These are phyloP conservation scores for Ascochyta clinopodiicola DNA, from an alignment of 2,329 filamentous ascomycete genomes.

Conservation along the genomic window DNA sequence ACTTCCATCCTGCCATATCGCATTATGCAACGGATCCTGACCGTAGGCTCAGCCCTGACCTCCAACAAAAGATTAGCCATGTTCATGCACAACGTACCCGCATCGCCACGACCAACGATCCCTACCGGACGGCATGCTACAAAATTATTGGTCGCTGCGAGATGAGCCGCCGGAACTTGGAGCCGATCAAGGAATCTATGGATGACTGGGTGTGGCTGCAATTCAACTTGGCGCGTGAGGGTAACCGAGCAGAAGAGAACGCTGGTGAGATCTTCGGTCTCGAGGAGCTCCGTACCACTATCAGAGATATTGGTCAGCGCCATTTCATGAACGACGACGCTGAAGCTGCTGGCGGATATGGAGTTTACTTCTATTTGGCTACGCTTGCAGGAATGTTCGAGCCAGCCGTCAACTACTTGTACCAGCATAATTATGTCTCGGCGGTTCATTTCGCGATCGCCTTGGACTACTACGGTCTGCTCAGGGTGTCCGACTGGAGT, in stretches of 20 bases:
- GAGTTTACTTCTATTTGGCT: slow-evolving; percentile 93
- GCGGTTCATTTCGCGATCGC: slow-evolving; percentile 94
- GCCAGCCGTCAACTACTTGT: slow-evolving; percentile 88
- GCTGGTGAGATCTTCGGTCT: slow-evolving; percentile 69
- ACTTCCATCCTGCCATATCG: slow-evolving; percentile 86
- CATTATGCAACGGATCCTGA: slow-evolving; percentile 81
- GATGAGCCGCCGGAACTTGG: slow-evolving; percentile 62
- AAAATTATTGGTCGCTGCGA: slow-evolving; percentile 89
- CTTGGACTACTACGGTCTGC: slow-evolving; percentile 68
- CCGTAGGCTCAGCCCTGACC: slow-evolving; percentile 75
- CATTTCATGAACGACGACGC: slow-evolving; percentile 83
- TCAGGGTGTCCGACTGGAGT: slow-evolving; percentile 84
- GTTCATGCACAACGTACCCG: slow-evolving; percentile 87
- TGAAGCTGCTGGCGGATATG: slow-evolving; percentile 82
- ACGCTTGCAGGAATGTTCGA: slow-evolving; percentile 92
- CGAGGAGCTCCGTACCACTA: slow-evolving; percentile 75
- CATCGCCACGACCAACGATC: slow-evolving; percentile 86
- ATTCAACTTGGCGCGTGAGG: slow-evolving; percentile 67
- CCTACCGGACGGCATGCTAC: slow-evolving; percentile 96
- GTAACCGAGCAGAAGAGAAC: slow-evolving; percentile 65
- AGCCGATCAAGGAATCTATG: slow-evolving; percentile 64
- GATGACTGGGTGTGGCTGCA: slow-evolving; percentile 74
- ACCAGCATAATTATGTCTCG: slow-evolving; percentile 88
- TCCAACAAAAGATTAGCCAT: slow-evolving; percentile 86
- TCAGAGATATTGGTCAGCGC: slow-evolving; percentile 86